Conservation (phyloP, 805 yeast species). For the Starmerella apis region DNA sequence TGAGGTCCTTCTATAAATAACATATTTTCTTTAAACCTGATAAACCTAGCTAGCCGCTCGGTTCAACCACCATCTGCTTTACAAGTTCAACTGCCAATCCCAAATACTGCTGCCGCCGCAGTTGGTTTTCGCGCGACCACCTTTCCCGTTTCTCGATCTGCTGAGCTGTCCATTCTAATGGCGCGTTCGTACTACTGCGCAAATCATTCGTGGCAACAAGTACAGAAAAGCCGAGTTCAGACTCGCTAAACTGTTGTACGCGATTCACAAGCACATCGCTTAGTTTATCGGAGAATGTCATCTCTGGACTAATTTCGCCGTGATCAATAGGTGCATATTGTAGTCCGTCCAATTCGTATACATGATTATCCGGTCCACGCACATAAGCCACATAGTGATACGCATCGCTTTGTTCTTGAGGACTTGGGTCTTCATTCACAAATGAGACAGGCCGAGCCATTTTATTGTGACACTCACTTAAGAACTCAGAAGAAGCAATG, state of each 20-base stretch:
- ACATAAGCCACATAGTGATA: slow-evolving; percentile 55
- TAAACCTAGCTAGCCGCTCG: too few relatives aligned
- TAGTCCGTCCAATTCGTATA: slow-evolving; percentile 57
- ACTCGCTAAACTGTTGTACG: slow-evolving; percentile 37
- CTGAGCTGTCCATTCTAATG: slow-evolving; percentile 31
- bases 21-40: neutral
- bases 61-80: slow-evolving; percentile 33
- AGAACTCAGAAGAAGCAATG: slow-evolving; percentile 47
- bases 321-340: slow-evolving; percentile 47
- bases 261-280: slow-evolving; percentile 40
- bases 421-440: slow-evolving; percentile 34
- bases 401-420: slow-evolving; percentile 37
- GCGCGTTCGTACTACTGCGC: slow-evolving; percentile 30
- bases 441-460: slow-evolving; percentile 47
- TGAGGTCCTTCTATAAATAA: too few relatives aligned
- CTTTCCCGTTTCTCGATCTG: slow-evolving; percentile 42
- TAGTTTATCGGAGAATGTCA: slow-evolving; percentile 36
- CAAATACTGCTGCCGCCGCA: slow-evolving; percentile 46
- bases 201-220: slow-evolving; percentile 46
- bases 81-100: slow-evolving; percentile 42
- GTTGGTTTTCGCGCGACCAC: slow-evolving; percentile 46
- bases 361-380: slow-evolving; percentile 33
- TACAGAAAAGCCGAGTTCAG: slow-evolving; percentile 48
- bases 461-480: slow-evolving; percentile 50
- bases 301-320: slow-evolving; percentile 24